Evolutionary conservation across 192 early-diverging fungal genomes (phyloP).

Genomic region (Coemansia sp.): DNA sequence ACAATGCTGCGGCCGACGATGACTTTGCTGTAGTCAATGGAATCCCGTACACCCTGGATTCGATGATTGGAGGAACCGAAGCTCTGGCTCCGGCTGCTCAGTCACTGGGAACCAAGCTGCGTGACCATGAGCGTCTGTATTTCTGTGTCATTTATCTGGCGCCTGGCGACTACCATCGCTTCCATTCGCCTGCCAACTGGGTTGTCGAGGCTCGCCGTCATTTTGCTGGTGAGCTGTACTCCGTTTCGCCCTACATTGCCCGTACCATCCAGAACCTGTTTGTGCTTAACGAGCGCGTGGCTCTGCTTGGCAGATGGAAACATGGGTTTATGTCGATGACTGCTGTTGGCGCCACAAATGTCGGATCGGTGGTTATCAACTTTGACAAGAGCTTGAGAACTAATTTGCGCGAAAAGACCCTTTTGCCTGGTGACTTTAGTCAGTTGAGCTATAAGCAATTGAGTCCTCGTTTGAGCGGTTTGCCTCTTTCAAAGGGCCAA

Average conservation of each 20-base stretch:
- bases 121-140: constrained; percentile 71
- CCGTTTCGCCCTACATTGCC: constrained; percentile 91
- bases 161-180: constrained; percentile 98
- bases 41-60: constrained; percentile 76
- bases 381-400: constrained; percentile 82
- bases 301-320: constrained; percentile 85
- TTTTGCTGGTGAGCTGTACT: constrained; percentile 94
- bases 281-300: constrained; percentile 95
- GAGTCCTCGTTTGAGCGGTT: constrained; percentile 59
- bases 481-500: constrained; percentile 71
- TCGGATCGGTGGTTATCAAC: constrained; percentile 92
- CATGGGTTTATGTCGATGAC: constrained; percentile 96
- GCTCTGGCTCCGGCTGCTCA: constrained; percentile 25
- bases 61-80: constrained; percentile 60
- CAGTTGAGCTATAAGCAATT: constrained; percentile 69
- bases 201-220: constrained; percentile 82
- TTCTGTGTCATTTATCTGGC: constrained; percentile 95
- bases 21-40: constrained; percentile 87
- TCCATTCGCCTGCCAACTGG: constrained; percentile 98
- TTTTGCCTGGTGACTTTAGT: constrained; percentile 70
- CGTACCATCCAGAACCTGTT: constrained; percentile 83
- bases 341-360: constrained; percentile 97
- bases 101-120: constrained; percentile 45
- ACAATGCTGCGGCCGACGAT: constrained; percentile 68
- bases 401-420: constrained; percentile 55